Conservation (phyloP, 495 filamentous ascomycete species). For the Cercophora newfieldiana region DNA sequence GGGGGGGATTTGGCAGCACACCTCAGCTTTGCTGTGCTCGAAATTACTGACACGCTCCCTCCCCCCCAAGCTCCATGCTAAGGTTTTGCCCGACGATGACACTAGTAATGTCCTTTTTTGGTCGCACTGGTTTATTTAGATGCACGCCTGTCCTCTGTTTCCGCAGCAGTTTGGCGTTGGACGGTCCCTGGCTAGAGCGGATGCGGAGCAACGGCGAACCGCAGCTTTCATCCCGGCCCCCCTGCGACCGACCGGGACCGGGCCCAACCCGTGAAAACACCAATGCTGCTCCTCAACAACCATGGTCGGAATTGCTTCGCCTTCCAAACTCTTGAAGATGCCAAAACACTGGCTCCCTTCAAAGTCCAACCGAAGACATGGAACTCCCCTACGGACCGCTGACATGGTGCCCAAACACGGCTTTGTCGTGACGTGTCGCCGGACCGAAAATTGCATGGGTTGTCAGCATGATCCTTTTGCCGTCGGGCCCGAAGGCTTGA, state of each 20-base stretch:
- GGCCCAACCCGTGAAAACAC: neutral
- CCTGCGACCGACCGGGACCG: neutral
- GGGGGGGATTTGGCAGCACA: neutral
- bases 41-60: too few relatives aligned
- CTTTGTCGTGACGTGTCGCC: neutral
- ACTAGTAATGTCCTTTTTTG: neutral
- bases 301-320: neutral
- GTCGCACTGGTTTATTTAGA: neutral
- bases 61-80: too few relatives aligned
- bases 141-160: neutral
- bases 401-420: too few relatives aligned
- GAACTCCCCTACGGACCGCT: too few relatives aligned
- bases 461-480: neutral
- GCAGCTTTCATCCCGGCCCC: neutral
- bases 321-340: too few relatives aligned
- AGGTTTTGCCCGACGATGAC: neutral
- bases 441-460: neutral
- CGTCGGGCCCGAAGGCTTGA: neutral
- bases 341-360: too few relatives aligned
- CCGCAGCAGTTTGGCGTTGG: neutral
- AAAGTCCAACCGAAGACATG: too few relatives aligned
- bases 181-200: neutral
- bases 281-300: neutral
- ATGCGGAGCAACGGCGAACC: neutral
- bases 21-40: too few relatives aligned